Percentiles rank a stretch among this genome's conserved stretches.
These are phyloP conservation scores for Tagetes erecta DNA, from an alignment of 129 eudicot species.

Conservation along the genomic window DNA sequence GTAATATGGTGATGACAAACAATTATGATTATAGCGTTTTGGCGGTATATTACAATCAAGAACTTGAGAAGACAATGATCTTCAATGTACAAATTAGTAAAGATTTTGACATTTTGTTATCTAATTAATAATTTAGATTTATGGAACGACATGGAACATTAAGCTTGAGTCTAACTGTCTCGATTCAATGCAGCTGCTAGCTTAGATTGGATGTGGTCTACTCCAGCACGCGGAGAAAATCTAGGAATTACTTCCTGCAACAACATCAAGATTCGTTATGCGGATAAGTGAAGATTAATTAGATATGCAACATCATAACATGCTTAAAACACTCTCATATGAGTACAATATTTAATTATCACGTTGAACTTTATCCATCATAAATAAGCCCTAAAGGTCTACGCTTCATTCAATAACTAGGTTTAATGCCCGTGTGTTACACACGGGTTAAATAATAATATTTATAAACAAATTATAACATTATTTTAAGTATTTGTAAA, in stretches of 20 bases:
- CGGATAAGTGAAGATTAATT: neutral
- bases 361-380: too few species aligned
- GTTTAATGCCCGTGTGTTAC: too few species aligned
- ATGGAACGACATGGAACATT: slow-evolving; percentile 10
- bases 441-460: too few species aligned
- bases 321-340: too few species aligned
- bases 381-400: neutral
- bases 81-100: slow-evolving; percentile 23
- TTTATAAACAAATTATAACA: too few species aligned
- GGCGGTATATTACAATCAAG: neutral
- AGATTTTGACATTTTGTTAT: neutral
- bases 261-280: slow-evolving; percentile 14
- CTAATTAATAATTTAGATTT: neutral
- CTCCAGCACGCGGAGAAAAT: slow-evolving; percentile 87
- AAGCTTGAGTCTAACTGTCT: slow-evolving; percentile 19
- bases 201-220: slow-evolving; percentile 73
- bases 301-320: neutral
- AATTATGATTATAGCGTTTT: neutral
- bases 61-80: slow-evolving; percentile 4
- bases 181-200: slow-evolving; percentile 59
- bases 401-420: neutral
- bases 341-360: neutral
- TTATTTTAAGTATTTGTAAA: too few species aligned
- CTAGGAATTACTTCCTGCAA: slow-evolving; percentile 86
- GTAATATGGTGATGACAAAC: neutral